Evolutionary conservation across 768 basidiomycete genomes (phyloP).

Genomic region (Suillus discolor): DNA sequence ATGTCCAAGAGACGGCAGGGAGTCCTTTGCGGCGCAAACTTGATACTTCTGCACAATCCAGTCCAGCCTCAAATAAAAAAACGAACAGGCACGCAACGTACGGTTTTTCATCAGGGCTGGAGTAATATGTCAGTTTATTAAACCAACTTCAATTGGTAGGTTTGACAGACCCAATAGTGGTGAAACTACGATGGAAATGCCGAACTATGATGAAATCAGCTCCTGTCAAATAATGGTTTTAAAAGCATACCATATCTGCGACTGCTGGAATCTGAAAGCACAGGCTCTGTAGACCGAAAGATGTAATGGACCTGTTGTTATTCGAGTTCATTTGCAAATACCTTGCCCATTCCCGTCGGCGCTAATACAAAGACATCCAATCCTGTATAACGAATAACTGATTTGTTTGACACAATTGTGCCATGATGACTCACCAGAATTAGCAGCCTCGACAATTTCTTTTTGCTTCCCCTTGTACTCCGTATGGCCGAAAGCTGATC

Average conservation of each 20-base stretch:
- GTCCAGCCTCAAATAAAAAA: background rate
- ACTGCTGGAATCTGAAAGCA: constrained; percentile 87
- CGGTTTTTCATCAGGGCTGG: constrained; percentile 84
- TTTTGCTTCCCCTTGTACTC: constrained; percentile 78
- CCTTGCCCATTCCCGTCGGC: constrained; percentile 91
- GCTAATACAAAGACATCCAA: constrained; percentile 78
- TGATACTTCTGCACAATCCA: constrained; percentile 55
- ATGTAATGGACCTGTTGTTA: background rate
- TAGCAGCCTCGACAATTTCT: constrained; percentile 72
- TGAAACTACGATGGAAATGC: constrained; percentile 75
- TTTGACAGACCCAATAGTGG: constrained; percentile 64
- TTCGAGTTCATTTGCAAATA: constrained; percentile 20
- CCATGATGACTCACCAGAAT: constrained; percentile 46
- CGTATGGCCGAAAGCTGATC: constrained; percentile 66
- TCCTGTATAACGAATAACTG: constrained; percentile 39
- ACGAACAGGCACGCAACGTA: constrained; percentile 33
- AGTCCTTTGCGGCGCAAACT: constrained; percentile 57
- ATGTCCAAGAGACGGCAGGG: constrained; percentile 61
- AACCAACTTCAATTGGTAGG: background rate
- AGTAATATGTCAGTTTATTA: background rate
- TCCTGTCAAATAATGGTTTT: background rate
- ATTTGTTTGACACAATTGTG: background rate
- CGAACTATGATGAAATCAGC: constrained; percentile 44
- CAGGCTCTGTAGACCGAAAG: constrained; percentile 53
- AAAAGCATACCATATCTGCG: constrained; percentile 49